These are phyloP conservation scores for Pseudogymnoascus sp. DNA, from an alignment of 2,329 filamentous ascomycete species.

Conservation along the genomic window DNA sequence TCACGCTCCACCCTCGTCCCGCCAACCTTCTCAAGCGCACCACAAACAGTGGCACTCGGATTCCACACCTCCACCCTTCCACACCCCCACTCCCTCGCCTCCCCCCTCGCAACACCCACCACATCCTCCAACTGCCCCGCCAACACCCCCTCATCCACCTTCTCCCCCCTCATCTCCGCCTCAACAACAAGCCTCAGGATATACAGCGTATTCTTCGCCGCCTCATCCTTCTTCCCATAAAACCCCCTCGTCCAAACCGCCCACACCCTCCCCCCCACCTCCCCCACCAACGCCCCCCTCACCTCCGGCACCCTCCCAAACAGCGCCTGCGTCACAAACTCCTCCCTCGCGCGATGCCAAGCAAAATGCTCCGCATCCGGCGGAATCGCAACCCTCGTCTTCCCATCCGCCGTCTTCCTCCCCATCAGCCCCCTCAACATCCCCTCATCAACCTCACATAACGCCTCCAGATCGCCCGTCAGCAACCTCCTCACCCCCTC, in stretches of 20 bases:
- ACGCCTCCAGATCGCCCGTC: constrained; percentile 48
- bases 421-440: constrained; percentile 48
- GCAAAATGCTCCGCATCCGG: constrained; percentile 59
- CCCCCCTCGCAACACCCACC: constrained; percentile 55
- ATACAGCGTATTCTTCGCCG: constrained; percentile 53
- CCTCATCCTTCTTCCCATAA: constrained; percentile 41
- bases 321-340: constrained; percentile 62
- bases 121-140: constrained; percentile 51
- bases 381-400: constrained; percentile 54
- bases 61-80: constrained; percentile 75
- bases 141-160: constrained; percentile 34
- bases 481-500: constrained; percentile 38
- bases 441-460: constrained; percentile 57
- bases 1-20: constrained; percentile 47
- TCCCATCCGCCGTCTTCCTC: constrained; percentile 29
- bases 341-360: constrained; percentile 76
- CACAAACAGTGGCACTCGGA: constrained; percentile 47
- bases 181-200: constrained; percentile 63
- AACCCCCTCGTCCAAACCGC: constrained; percentile 63
- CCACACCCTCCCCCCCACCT: constrained; percentile 55
- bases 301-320: constrained; percentile 47
- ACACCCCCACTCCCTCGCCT: constrained; percentile 66
- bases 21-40: constrained; percentile 39
- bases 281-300: constrained; percentile 61
- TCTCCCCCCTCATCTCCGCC: constrained; percentile 32